A percentile compares a stretch with the other conserved stretches of the same genome.
phyloP scores from a whole-genome alignment of 2,329 filamentous ascomycete genomes.

The Colletotrichum tropicale region DNA sequence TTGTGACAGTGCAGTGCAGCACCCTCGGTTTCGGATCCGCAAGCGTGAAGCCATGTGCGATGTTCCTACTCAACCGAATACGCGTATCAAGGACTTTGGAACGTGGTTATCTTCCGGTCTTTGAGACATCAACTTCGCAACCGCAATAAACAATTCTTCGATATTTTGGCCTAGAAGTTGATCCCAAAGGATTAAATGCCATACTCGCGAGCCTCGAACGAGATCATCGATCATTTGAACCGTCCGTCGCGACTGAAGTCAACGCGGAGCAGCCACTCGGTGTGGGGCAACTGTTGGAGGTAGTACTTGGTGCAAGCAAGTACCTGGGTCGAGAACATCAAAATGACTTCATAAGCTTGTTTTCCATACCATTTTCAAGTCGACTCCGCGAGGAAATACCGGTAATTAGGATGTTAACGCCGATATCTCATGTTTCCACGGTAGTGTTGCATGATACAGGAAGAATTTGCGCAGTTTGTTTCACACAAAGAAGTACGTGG shows the following conservation, averaged over 20 bases:
- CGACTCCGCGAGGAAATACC: background rate
- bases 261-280: background rate
- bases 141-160: background rate
- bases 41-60: background rate
- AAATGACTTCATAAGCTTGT: background rate
- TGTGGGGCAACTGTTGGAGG: background rate
- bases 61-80: background rate
- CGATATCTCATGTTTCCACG: background rate
- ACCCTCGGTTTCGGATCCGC: background rate
- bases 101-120: background rate
- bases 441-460: background rate
- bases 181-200: rapidly evolving
- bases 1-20: background rate
- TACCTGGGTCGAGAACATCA: background rate
- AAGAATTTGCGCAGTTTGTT: background rate
- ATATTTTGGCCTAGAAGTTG: background rate
- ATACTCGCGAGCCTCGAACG: background rate
- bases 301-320: background rate
- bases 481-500: too few species aligned
- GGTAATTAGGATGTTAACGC: background rate
- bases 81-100: background rate
- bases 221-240: background rate
- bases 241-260: background rate
- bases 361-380: rapidly evolving
- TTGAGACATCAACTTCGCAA: background rate